Evolutionary conservation across 1,284 basidiomycete genomes (phyloP), one percentile per base, ranked within the genome.

Genomic region (Trichosporon coremiiforme): DNA sequence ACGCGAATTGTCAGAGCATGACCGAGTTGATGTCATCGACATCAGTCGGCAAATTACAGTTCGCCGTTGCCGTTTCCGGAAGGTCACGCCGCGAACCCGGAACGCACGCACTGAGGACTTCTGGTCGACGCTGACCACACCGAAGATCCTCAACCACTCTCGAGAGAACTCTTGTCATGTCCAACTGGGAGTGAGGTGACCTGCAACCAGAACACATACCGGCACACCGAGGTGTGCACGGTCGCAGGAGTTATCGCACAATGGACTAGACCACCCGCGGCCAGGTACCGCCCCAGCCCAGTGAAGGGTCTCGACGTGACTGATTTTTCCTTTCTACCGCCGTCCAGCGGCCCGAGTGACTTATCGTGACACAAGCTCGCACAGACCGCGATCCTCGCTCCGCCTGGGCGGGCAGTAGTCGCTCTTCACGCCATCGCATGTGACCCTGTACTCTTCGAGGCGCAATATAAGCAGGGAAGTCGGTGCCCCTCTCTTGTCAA

Each of bases 361-460:
- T 47, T 4, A 20, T 22, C 47, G 47, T 53, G 47, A 53, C 47
- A 53, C 20, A 22, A 53, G 47, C 47, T 6, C n/a, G 47, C 47
- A 53, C 47, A 53, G 47, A 22, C 47, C 47, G 47, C 47, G 47
- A 53, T 53, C 47, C 20, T 53, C 47, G 47, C 22, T 12, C n/a
- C 20, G n/a, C 47, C 41, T 45, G 47, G 47, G 3, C 47, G n/a
- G n/a, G 4, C 47, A 53, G n/a, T 33, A n/a, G 17, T 47, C 45
- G 47, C 47, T 20, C 47, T 53, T 22, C 47, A 20, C 47, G 47
- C 47, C 47, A 53, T 53, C 47, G 47, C 22, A 5, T 53, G 47
- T 17, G n/a, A 53, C 20, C 20, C 47, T 45, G 15, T n/a, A n/a
- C n/a, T 45, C 13, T 15, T 15, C 41, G 15, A 4, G 38, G 38